These are phyloP conservation scores for Colletotrichum paranaense DNA, from an alignment of 2,329 filamentous ascomycete genomes.

Conservation along the genomic window DNA sequence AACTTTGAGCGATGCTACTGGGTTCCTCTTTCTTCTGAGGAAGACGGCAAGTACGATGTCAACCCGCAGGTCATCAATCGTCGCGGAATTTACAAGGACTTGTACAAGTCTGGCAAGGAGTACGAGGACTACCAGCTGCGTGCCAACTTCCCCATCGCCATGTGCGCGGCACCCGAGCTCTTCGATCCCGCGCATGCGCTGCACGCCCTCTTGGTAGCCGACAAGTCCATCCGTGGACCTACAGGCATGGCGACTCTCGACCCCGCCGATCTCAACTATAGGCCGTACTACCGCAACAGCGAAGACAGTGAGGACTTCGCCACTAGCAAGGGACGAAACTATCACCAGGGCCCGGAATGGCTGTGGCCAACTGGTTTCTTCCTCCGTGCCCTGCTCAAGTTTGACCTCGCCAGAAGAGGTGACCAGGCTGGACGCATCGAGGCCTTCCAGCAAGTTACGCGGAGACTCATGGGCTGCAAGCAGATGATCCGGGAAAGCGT, in stretches of 20 bases:
- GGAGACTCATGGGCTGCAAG: conserved; percentile 85
- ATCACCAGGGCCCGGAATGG: conserved; percentile 99
- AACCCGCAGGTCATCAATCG: conserved; percentile 85
- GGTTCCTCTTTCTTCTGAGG: conserved; percentile 74
- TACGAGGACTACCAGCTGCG: conserved; percentile 98
- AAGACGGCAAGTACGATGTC: conserved; percentile 84
- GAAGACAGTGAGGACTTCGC: conserved; percentile 93
- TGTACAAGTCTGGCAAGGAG: conserved; percentile 93
- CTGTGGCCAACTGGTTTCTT: conserved; percentile 98
- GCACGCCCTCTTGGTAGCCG: conserved; percentile 81
- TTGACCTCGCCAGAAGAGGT: conserved; percentile 81
- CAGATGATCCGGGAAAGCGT: conserved; percentile 81
- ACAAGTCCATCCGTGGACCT: conserved; percentile 83
- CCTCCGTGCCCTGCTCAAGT: conserved; percentile 89
- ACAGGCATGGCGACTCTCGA: conserved; percentile 97
- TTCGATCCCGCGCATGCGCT: conserved; percentile 85
- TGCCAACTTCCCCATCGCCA: conserved; percentile 93
- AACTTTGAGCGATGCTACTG: conserved; percentile 97
- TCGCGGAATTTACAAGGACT: conserved; percentile 96
- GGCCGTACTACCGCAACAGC: conserved; percentile 93
- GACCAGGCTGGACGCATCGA: conserved; percentile 77
- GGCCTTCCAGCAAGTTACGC: conserved; percentile 94
- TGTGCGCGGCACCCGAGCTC: conserved; percentile 90
- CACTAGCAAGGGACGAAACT: conserved; percentile 94
- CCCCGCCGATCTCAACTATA: conserved; percentile 91